Conservation (phyloP, 495 filamentous ascomycete species). For the Xylona heveae region DNA sequence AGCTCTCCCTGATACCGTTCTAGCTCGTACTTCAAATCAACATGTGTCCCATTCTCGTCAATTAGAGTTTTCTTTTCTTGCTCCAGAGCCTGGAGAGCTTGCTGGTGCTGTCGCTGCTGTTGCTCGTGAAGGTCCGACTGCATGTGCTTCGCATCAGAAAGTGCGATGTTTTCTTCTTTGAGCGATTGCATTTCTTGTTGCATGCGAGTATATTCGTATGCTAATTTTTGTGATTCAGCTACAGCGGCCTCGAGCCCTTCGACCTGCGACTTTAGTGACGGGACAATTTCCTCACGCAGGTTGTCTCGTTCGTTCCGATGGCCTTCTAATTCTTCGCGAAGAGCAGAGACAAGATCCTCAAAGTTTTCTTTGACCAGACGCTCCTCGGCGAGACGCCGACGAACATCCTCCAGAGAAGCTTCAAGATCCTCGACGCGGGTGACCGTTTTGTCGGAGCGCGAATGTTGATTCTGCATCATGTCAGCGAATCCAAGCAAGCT, state of each 20-base stretch:
- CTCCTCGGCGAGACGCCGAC: constrained; percentile 67
- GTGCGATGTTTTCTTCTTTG: constrained; percentile 41
- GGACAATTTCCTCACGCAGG: constrained; percentile 67
- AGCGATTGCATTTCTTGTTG: constrained; percentile 60
- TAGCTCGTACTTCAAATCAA: constrained; percentile 56
- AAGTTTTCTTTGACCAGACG: constrained; percentile 79
- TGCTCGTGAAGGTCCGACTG: constrained; percentile 24
- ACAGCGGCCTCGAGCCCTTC: constrained; percentile 56
- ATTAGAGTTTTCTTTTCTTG: too few relatives aligned
- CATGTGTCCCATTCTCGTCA: too few relatives aligned
- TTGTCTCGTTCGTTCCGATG: constrained; percentile 79
- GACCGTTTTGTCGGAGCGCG: constrained; percentile 23
- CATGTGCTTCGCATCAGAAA: constrained; percentile 29
- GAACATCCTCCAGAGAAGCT: constrained; percentile 51
- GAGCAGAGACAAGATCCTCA: constrained; percentile 68
- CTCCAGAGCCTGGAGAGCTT: too few relatives aligned
- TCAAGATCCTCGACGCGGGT: constrained; percentile 57
- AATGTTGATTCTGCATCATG: constrained; percentile 12
- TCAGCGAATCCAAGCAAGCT: constrained; percentile 1
- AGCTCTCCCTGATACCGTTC: constrained; percentile 65
- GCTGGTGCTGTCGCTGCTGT: constrained; percentile 5
- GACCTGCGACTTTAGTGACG: constrained; percentile 46
- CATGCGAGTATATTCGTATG: constrained; percentile 55
- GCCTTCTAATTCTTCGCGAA: constrained; percentile 62
- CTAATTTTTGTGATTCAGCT: constrained; percentile 40